A percentile compares a stretch with the other conserved stretches of the same genome.
Evolutionary conservation across 139 green algal genomes (phyloP).

Genomic region (Chlorella sp.): DNA sequence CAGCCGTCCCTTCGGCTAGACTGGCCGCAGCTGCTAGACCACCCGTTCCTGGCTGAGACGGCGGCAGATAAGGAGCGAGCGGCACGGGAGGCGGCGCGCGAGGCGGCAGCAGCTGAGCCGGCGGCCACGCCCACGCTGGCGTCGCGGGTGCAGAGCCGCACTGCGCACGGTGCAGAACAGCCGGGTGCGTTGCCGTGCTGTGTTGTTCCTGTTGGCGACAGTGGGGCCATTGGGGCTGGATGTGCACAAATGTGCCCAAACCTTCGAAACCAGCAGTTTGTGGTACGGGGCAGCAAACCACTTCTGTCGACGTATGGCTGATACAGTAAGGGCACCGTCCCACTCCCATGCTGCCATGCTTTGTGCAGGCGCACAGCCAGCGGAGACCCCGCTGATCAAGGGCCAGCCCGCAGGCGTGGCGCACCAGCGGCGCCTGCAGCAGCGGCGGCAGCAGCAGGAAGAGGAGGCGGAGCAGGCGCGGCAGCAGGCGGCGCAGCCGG

Average conservation of each 20-base stretch:
- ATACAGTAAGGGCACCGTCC: too few species aligned
- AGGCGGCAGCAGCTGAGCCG: not conserved
- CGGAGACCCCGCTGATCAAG: constrained; percentile 3
- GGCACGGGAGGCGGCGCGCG: constrained; percentile 51
- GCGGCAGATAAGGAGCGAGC: constrained; percentile 48
- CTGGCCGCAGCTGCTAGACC: constrained; percentile 93
- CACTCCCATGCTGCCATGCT: too few species aligned
- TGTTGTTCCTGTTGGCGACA: not conserved
- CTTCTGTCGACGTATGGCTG: too few species aligned
- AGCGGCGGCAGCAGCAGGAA: not conserved
- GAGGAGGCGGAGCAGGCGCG: not conserved
- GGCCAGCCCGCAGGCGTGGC: constrained; percentile 1
- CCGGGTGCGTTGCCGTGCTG: not conserved
- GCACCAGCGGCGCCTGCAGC: not conserved
- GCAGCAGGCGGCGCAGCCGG: not conserved
- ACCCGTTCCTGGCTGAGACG: constrained; percentile 93
- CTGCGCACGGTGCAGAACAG: not conserved
- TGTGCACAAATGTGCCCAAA: not conserved
- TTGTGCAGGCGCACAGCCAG: not conserved
- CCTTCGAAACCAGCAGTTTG: too few species aligned
- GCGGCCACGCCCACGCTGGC: constrained; percentile 17
- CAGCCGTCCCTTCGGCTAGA: constrained; percentile 78
- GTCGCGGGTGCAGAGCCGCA: constrained; percentile 15
- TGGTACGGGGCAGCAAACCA: too few species aligned
- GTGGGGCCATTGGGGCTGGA: not conserved